Percentiles rank a stretch among this genome's conserved stretches.
phyloP scores from a whole-genome alignment of 2,329 filamentous ascomycete species.

The Scolecobasidium constrictum region DNA sequence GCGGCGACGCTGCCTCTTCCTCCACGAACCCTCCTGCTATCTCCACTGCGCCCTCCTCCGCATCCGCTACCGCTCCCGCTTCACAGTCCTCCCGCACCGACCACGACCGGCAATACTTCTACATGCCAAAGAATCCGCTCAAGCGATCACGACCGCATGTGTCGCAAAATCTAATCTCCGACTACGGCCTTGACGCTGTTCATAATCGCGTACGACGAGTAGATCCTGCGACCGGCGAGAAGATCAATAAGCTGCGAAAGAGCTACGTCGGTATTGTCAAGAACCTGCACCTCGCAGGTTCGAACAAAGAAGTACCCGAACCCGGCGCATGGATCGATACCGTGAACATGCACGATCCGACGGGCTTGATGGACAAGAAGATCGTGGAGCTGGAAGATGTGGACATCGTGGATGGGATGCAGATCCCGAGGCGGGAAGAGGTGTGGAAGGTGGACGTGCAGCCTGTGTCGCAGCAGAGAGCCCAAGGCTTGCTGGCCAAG shows the following conservation, averaged over 20 bases:
- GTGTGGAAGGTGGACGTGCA: constrained; percentile 14
- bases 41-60: constrained; percentile 10
- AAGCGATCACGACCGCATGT: constrained; percentile 42
- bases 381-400: constrained; percentile 3
- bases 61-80: constrained; percentile 19
- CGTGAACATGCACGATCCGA: background rate
- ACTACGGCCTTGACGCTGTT: constrained; percentile 46
- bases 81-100: constrained; percentile 16
- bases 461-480: constrained; percentile 12
- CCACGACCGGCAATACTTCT: constrained; percentile 9
- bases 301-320: constrained; percentile 33
- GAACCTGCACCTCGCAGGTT: constrained; percentile 35
- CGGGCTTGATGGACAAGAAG: background rate
- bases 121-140: constrained; percentile 26
- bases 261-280: constrained; percentile 44
- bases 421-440: constrained; percentile 1
- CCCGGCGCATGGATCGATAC: constrained; percentile 20
- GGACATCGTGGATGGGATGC: constrained; percentile 1
- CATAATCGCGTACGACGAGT: constrained; percentile 47
- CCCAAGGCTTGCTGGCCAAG: constrained; percentile 13
- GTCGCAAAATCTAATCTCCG: constrained; percentile 46
- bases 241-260: constrained; percentile 51
- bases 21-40: background rate
- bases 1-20: constrained; percentile 10
- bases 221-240: constrained; percentile 52